These are phyloP conservation scores for Lasiodiplodia gonubiensis DNA, from an alignment of 2,329 filamentous ascomycete genomes.

Conservation along the genomic window DNA sequence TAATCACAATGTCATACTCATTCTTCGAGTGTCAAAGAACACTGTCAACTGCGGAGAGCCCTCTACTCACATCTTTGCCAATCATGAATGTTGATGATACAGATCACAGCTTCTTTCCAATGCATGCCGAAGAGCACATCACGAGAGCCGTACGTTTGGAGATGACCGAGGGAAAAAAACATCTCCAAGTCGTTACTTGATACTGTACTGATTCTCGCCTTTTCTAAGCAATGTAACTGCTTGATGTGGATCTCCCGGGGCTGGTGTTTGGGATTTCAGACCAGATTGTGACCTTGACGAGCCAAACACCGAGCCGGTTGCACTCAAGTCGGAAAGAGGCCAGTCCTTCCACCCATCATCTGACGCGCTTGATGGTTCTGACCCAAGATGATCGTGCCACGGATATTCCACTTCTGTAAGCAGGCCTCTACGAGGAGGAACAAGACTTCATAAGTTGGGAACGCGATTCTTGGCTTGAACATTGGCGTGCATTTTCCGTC, in stretches of 20 bases:
- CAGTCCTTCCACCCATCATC: no score
- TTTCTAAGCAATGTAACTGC: no score
- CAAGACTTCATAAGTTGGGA: no score
- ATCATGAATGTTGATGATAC: neutral
- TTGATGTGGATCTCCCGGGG: no score
- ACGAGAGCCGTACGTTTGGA: neutral
- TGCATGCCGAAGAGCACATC: neutral
- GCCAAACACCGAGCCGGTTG: no score
- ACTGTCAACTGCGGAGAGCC: neutral
- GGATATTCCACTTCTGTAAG: neutral
- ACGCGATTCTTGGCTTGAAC: neutral
- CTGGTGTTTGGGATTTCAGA: no score
- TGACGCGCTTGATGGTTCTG: no score
- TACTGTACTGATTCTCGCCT: no score
- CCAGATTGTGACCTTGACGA: no score
- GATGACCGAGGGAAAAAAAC: neutral
- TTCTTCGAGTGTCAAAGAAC: neutral
- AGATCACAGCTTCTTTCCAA: neutral
- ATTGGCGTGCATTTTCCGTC: neutral
- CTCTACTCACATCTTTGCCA: neutral
- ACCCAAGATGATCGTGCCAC: neutral
- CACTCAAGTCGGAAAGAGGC: no score
- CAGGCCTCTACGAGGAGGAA: neutral
- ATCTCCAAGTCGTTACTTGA: neutral
- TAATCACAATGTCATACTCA: neutral